These are phyloP conservation scores for Kalmanozyma brasiliensis DNA, from an alignment of 1,284 basidiomycete genomes.

Conservation along the genomic window DNA sequence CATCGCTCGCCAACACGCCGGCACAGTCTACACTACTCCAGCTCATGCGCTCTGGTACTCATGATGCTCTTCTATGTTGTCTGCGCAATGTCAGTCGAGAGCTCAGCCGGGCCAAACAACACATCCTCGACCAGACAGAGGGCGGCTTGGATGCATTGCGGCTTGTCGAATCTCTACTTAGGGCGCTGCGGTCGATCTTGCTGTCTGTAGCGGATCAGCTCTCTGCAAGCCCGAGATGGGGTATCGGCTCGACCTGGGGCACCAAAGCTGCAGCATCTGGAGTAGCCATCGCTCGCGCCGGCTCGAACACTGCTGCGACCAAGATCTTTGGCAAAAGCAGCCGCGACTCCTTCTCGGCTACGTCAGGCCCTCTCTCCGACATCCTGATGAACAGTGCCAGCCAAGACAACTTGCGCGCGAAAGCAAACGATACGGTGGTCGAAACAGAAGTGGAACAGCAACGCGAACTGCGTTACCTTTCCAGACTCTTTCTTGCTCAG, in stretches of 20 bases:
- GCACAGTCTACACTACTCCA: slow-evolving; percentile 40
- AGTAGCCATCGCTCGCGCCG: slow-evolving; percentile 26
- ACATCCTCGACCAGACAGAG: slow-evolving; percentile 17
- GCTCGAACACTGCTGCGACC: slow-evolving; percentile 26
- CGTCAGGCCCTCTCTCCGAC: slow-evolving; percentile 19
- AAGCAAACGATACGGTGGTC: slow-evolving; percentile 4
- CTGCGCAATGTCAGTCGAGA: slow-evolving; percentile 27
- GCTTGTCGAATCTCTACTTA: slow-evolving; percentile 48
- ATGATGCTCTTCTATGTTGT: slow-evolving; percentile 43
- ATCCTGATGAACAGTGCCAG: slow-evolving; percentile 41
- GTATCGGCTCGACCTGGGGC: slow-evolving; percentile 57
- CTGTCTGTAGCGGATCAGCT: slow-evolving; percentile 59
- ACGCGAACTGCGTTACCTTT: slow-evolving; percentile 32
- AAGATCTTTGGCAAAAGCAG: slow-evolving; percentile 50
- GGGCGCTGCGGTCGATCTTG: slow-evolving; percentile 56
- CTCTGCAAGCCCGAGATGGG: slow-evolving; percentile 55
- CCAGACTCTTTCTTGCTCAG: slow-evolving; percentile 31
- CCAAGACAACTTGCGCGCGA: slow-evolving; percentile 31
- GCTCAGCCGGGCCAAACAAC: slow-evolving; percentile 13
- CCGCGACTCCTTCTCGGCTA: slow-evolving; percentile 13
- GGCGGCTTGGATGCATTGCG: slow-evolving; percentile 16
- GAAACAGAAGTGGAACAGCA: slow-evolving; percentile 27
- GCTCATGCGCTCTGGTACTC: slow-evolving; percentile 38
- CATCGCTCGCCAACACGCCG: slow-evolving; percentile 48
- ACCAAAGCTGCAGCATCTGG: slow-evolving; percentile 31